phyloP scores from a whole-genome alignment of 1,284 basidiomycete genomes.

The Cystobasidium slooffiae region DNA sequence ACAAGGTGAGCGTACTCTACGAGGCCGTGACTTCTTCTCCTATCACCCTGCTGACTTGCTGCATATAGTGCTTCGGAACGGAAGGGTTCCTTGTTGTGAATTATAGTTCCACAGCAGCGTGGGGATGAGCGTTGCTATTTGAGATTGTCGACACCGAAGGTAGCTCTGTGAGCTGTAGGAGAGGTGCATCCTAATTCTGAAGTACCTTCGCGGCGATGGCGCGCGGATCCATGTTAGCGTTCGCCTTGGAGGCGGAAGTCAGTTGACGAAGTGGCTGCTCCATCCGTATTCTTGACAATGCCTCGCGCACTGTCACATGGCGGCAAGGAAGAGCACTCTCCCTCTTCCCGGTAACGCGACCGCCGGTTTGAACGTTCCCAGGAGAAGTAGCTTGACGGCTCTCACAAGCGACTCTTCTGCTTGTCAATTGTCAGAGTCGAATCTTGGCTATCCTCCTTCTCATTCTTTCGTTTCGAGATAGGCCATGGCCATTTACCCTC shows the following conservation, averaged over 20 bases:
- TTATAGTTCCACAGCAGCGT: slow-evolving; percentile 78
- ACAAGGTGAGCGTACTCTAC: slow-evolving; percentile 54
- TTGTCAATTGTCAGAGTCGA: not conserved
- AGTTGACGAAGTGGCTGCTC: not conserved
- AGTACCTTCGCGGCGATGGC: too few relatives aligned
- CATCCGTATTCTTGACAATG: not conserved
- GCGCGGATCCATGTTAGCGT: not conserved
- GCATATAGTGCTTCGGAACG: slow-evolving; percentile 78
- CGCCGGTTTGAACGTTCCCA: not conserved
- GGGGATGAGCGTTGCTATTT: slow-evolving; percentile 61
- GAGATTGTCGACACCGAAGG: too few relatives aligned
- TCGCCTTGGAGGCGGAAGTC: too few relatives aligned
- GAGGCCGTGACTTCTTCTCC: not conserved
- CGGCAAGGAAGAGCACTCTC: too few relatives aligned
- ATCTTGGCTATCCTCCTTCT: slow-evolving; percentile 21
- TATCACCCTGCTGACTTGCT: not conserved
- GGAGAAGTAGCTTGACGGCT: not conserved
- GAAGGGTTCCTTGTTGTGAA: slow-evolving; percentile 94
- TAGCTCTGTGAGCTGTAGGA: too few relatives aligned
- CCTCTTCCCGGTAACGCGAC: not conserved
- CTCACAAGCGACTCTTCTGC: slow-evolving; percentile 2
- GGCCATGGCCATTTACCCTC: slow-evolving; percentile 32
- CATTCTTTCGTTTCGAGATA: not conserved
- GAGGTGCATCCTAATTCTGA: too few relatives aligned
- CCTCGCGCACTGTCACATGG: too few relatives aligned